Conservation (phyloP, 208 protist species). For the Trypanosomatidae sp. region DNA sequence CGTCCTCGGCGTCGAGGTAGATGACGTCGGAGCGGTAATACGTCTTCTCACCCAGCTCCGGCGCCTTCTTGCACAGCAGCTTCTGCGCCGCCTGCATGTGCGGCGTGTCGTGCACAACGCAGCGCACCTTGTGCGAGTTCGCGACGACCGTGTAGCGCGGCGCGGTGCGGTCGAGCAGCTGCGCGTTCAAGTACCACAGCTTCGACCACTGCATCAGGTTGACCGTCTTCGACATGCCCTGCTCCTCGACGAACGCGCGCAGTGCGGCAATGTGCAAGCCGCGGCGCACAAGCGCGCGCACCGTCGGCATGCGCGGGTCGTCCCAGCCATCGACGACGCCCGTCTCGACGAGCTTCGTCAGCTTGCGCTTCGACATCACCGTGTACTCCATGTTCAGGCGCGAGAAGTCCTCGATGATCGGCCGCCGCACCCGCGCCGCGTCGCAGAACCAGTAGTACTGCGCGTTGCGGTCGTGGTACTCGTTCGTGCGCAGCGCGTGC, state of each 20-base stretch:
- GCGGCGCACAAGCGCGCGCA: conserved; percentile 91
- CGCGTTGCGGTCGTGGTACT: conserved; percentile 97
- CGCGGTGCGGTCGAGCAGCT: conserved; percentile 94
- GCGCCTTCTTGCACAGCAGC: conserved; percentile 92
- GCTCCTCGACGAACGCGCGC: conserved; percentile 91
- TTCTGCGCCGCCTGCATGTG: conserved; percentile 49
- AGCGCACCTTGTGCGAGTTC: conserved; percentile 63
- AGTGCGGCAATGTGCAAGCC: conserved; percentile 96
- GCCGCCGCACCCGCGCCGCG: conserved; percentile 80
- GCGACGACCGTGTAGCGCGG: conserved; percentile 93
- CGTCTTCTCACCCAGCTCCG: conserved; percentile 87
- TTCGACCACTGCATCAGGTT: conserved; percentile 98
- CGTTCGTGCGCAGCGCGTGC: conserved; percentile 96
- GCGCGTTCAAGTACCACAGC: conserved; percentile 97
- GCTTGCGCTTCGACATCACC: conserved; percentile 98
- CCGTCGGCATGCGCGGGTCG: conserved; percentile 98
- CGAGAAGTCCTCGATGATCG: conserved; percentile 92
- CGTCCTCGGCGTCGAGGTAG: conserved; percentile 92
- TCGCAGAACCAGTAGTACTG: conserved; percentile 97
- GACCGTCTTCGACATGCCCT: conserved; percentile 94
- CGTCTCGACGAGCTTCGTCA: conserved; percentile 96
- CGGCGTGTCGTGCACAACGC: conserved; percentile 49
- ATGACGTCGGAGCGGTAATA: conserved; percentile 82
- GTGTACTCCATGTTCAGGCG: conserved; percentile 98
- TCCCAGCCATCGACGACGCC: conserved; percentile 96